Evolutionary conservation across 257 asterid genomes (phyloP), one percentile per base, ranked within the genome.

Genomic region (Henckelia pumila): DNA sequence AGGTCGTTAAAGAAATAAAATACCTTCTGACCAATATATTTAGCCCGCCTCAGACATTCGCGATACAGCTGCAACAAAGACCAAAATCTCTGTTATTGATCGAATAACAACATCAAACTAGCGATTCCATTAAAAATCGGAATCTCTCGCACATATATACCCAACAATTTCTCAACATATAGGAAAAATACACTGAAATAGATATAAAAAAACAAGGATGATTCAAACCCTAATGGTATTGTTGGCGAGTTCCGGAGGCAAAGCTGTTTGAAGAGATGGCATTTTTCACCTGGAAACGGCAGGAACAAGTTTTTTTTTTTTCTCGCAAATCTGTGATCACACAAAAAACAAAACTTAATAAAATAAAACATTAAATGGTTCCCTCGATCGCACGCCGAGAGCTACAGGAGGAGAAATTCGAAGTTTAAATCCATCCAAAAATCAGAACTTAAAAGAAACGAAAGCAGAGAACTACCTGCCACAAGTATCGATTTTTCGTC

Each of bases 161-260:
- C 53, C 16, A 44, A 16, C 3, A 23, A 78, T 19, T 55, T n/a
- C 65, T 58, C 32, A 17, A 47, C 20, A 29, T 5, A 21, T 29
- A 7, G n/a, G 6, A 52, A 20, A 72, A 29, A 59, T 25, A 40
- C 1, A 24, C 17, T 29, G 5, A 8, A 7, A 32, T 7, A 25
- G 20, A 7, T 21, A 30, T 16, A 28, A 17, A 64, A 16, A 26
- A 28, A 14, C 29, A 40, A 53, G 55, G 68, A 63, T 2, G 75
- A 30, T 23, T 71, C 88, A 74, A 24, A 92, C 97, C 76, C 97
- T 78, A 76, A 90, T 77, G 49, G 83, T 79, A 65, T 90, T 93
- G 82, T 88, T 87, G 63, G 97, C 99, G 14, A 93, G 95, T 82
- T 90, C 99, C 44, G 98, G 97, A 33, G 98, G 97, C 78, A 92